Percentiles rank a stretch among this genome's conserved stretches.
Conservation (phyloP, 148 eudicot species). For the Camellia lanceoleosa region DNA sequence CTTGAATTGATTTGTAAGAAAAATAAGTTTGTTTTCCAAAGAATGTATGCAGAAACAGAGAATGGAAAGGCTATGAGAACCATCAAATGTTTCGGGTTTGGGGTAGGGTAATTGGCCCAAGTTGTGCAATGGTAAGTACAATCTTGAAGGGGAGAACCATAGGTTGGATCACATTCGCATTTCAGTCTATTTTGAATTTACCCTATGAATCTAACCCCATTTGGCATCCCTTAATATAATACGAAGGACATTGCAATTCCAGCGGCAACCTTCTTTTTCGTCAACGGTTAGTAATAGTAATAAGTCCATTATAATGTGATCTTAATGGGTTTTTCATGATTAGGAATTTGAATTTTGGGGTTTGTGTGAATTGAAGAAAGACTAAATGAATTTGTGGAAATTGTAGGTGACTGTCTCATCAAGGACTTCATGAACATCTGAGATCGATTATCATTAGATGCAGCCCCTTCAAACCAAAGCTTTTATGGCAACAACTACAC, state of each 20-base stretch:
- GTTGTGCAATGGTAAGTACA: slow-evolving; percentile 44
- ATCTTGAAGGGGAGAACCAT: slow-evolving; percentile 34
- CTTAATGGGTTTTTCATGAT: not conserved
- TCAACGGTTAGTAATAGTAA: slow-evolving; percentile 38
- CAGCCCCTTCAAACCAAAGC: slow-evolving; percentile 95
- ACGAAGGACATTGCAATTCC: slow-evolving; percentile 45
- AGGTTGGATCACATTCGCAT: slow-evolving; percentile 29
- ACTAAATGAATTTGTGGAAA: no score
- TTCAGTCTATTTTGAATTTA: slow-evolving; percentile 23
- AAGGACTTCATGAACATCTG: slow-evolving; percentile 40
- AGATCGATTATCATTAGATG: slow-evolving; percentile 38
- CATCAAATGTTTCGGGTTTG: slow-evolving; percentile 18
- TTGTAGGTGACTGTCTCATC: slow-evolving; percentile 12
- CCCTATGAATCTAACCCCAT: slow-evolving; percentile 35
- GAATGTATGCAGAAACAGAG: no score
- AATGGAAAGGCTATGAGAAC: no score
- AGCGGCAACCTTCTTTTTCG: slow-evolving; percentile 42
- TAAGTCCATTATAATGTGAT: not conserved
- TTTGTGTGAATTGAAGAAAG: not conserved
- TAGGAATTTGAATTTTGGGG: not conserved
- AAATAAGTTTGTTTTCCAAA: no score
- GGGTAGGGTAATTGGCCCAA: slow-evolving; percentile 35
- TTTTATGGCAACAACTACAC: slow-evolving; percentile 32
- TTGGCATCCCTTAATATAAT: slow-evolving; percentile 25
- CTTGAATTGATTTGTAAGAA: no score